These are phyloP conservation scores for Salix udensis DNA, from an alignment of 345 rosid species.

Conservation along the genomic window DNA sequence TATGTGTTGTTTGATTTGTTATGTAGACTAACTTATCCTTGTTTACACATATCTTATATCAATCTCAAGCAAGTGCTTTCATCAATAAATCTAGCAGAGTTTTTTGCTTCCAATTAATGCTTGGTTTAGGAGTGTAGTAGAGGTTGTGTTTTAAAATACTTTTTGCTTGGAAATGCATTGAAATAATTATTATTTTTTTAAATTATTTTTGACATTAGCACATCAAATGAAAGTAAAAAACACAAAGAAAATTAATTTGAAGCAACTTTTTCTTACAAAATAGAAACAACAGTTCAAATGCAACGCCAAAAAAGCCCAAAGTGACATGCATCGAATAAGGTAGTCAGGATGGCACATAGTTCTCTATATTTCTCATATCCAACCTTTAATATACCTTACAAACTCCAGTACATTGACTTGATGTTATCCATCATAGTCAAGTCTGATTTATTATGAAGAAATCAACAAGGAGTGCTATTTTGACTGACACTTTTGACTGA, in stretches of 20 bases:
- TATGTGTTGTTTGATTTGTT: neutral
- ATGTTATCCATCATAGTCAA: neutral
- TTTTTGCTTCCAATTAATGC: neutral
- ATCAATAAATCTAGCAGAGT: neutral
- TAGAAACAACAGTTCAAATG: no score
- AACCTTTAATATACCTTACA: neutral
- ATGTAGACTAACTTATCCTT: neutral
- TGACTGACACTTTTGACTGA: neutral
- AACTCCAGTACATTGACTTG: neutral
- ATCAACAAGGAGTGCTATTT: neutral
- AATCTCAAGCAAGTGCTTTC: neutral
- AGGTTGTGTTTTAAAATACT: no score
- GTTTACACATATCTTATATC: neutral
- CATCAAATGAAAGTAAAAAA: no score
- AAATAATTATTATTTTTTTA: no score
- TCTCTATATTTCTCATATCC: neutral
- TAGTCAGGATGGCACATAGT: neutral
- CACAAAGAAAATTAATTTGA: no score
- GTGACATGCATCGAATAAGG: neutral
- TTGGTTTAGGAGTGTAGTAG: no score
- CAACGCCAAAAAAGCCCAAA: no score
- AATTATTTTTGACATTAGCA: no score
- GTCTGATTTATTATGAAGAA: neutral
- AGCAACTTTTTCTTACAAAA: no score
- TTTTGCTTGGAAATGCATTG: no score